Evolutionary conservation across 2,329 filamentous ascomycete genomes (phyloP).

Genomic region (Monilinia laxa): DNA sequence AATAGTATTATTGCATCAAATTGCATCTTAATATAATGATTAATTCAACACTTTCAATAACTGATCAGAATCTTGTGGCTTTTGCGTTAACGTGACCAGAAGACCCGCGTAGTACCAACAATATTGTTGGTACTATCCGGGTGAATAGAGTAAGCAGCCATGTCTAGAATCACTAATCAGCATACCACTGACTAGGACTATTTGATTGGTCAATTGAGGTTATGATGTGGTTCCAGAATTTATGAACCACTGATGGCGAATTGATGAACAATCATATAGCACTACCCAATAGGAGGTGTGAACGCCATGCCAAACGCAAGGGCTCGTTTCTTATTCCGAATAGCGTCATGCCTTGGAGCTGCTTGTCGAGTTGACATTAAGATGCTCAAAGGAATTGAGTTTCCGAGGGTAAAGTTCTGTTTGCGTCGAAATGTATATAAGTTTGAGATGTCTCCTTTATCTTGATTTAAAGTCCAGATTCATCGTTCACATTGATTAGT

Average conservation of each 20-base stretch:
- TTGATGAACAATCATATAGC: not conserved
- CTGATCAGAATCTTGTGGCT: not conserved
- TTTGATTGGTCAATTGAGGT: not conserved
- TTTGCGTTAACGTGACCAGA: not conserved
- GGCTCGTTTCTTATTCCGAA: not conserved
- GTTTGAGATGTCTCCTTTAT: not conserved
- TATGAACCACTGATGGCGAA: not conserved
- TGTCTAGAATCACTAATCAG: constrained; percentile 5
- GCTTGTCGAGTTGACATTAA: not conserved
- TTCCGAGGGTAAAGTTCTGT: not conserved
- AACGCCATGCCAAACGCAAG: not conserved
- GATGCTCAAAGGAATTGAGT: not conserved
- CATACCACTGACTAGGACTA: not conserved
- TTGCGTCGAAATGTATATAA: not conserved
- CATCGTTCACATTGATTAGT: too few relatives aligned
- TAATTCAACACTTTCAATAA: not conserved
- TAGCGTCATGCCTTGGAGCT: not conserved
- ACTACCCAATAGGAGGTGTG: not conserved
- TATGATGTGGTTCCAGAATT: not conserved
- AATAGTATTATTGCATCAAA: not conserved
- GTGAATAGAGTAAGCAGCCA: not conserved
- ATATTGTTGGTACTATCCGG: too few relatives aligned
- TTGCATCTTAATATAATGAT: not conserved
- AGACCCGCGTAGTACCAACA: not conserved
- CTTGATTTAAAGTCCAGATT: too few relatives aligned